These are phyloP conservation scores for Scedosporium apiospermum DNA, from an alignment of 2,329 filamentous ascomycete genomes.

Conservation along the genomic window DNA sequence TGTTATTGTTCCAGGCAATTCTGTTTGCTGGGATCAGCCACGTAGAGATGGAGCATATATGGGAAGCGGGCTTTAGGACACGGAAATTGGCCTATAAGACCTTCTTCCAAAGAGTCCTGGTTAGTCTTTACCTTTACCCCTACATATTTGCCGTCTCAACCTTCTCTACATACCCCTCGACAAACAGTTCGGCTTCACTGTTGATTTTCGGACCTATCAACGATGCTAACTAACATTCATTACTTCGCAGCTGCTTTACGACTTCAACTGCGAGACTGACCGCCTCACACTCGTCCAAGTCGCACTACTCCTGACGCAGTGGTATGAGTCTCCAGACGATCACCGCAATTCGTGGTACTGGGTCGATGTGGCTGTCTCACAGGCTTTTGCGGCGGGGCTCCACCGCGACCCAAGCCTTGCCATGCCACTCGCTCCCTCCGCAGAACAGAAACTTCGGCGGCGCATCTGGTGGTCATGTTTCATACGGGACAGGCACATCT, in stretches of 20 bases:
- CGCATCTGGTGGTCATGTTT: conserved; percentile 98
- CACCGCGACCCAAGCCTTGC: conserved; percentile 63
- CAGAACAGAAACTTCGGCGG: conserved; percentile 80
- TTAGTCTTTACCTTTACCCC: conserved; percentile 30
- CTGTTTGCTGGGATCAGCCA: conserved; percentile 91
- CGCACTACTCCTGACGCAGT: conserved; percentile 87
- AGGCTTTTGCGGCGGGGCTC: conserved; percentile 86
- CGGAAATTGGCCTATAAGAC: conserved; percentile 76
- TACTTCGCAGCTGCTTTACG: conserved; percentile 62
- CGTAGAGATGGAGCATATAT: conserved; percentile 69
- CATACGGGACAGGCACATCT: conserved; percentile 87
- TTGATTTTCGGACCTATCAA: too few relatives aligned
- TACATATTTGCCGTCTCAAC: too few relatives aligned
- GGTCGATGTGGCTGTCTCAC: conserved; percentile 94
- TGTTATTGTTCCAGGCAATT: conserved; percentile 85
- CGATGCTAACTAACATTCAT: too few relatives aligned
- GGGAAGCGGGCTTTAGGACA: conserved; percentile 65
- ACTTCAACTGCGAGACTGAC: conserved; percentile 90
- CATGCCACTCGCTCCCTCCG: conserved; percentile 63
- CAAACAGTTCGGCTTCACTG: too few relatives aligned
- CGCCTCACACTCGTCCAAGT: conserved; percentile 83
- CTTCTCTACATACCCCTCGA: too few relatives aligned
- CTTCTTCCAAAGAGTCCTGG: conserved; percentile 82
- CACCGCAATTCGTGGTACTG: conserved; percentile 98
- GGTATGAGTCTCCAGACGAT: conserved; percentile 94